Conservation (phyloP, 2,329 filamentous ascomycete genomes). For the Arthroderma sp. region DNA sequence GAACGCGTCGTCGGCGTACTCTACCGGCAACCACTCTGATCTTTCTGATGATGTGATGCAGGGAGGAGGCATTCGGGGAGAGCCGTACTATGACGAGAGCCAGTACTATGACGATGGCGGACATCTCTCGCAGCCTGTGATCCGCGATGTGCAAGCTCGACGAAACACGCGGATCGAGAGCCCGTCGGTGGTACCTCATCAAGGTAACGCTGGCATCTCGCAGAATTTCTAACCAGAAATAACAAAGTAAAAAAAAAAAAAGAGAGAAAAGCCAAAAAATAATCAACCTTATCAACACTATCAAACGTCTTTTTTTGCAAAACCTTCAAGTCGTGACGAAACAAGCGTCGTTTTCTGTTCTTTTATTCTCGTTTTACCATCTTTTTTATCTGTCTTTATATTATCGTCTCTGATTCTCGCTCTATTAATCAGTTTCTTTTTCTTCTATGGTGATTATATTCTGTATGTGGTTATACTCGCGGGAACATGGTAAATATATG, state of each 20-base stretch:
- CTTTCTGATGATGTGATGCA: slow-evolving; percentile 43
- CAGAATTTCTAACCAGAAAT: slow-evolving; percentile 68
- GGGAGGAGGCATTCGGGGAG: slow-evolving; percentile 31
- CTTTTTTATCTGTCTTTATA: slow-evolving; percentile 6
- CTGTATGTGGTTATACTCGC: background rate
- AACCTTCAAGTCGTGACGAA: background rate
- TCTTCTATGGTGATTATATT: background rate
- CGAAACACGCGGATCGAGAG: slow-evolving; percentile 93
- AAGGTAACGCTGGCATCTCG: slow-evolving; percentile 80
- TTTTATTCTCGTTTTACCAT: background rate
- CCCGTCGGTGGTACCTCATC: slow-evolving; percentile 57
- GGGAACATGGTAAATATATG: background rate
- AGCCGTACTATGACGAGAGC: slow-evolving; percentile 42
- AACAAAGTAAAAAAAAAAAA: too few relatives aligned
- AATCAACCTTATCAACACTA: too few relatives aligned
- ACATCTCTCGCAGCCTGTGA: slow-evolving; percentile 56
- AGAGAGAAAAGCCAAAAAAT: too few relatives aligned
- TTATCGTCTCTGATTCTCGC: slow-evolving; percentile 3
- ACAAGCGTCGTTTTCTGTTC: background rate
- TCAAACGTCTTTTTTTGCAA: background rate
- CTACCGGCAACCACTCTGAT: slow-evolving; percentile 61
- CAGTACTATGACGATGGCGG: slow-evolving; percentile 42
- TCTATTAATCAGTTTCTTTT: slow-evolving; percentile 1
- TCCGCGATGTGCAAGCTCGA: slow-evolving; percentile 81
- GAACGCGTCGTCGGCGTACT: slow-evolving; percentile 94